A percentile compares a stretch with the other conserved stretches of the same genome.
phyloP scores from a whole-genome alignment of 164 flowering plant genomes.

The Vitis vinifera region DNA sequence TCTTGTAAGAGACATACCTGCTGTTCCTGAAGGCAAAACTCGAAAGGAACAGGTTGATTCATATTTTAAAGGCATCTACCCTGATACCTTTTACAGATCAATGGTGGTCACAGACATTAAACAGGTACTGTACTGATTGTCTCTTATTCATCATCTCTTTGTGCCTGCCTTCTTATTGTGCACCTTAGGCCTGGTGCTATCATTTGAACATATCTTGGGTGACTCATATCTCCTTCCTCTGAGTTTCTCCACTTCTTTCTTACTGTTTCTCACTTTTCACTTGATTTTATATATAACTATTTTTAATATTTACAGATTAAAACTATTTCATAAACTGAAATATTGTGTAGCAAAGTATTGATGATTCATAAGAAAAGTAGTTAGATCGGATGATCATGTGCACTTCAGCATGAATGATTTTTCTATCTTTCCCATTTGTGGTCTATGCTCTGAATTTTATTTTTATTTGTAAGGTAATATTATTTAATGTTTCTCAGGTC shows the following conservation, averaged over 20 bases:
- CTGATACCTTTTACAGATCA: conserved; percentile 81
- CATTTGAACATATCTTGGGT: too few relatives aligned
- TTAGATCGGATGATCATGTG: too few relatives aligned
- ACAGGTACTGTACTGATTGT: conserved; percentile 39
- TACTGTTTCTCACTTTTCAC: too few relatives aligned
- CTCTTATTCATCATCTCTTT: not conserved
- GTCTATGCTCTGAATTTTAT: not conserved
- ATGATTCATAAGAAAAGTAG: too few relatives aligned
- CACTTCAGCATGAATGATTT: too few relatives aligned
- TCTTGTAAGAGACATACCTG: conserved; percentile 87
- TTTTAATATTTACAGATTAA: too few relatives aligned
- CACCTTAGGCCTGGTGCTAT: not conserved
- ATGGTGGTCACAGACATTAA: conserved; percentile 75
- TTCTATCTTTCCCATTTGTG: too few relatives aligned
- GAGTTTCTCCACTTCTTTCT: too few relatives aligned
- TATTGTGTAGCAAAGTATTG: too few relatives aligned
- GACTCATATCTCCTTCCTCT: too few relatives aligned
- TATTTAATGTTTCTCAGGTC: conserved; percentile 38
- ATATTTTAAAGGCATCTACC: conserved; percentile 70
- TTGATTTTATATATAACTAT: too few relatives aligned
- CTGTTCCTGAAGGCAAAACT: conserved; percentile 53
- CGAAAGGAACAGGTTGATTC: conserved; percentile 88
- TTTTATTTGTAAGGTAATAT: not conserved
- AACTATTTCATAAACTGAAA: too few relatives aligned
- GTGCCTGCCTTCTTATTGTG: not conserved